Evolutionary conservation across 164 flowering plant genomes (phyloP), one percentile per base, ranked within the genome.

Genomic region (Warburgia ugandensis): DNA sequence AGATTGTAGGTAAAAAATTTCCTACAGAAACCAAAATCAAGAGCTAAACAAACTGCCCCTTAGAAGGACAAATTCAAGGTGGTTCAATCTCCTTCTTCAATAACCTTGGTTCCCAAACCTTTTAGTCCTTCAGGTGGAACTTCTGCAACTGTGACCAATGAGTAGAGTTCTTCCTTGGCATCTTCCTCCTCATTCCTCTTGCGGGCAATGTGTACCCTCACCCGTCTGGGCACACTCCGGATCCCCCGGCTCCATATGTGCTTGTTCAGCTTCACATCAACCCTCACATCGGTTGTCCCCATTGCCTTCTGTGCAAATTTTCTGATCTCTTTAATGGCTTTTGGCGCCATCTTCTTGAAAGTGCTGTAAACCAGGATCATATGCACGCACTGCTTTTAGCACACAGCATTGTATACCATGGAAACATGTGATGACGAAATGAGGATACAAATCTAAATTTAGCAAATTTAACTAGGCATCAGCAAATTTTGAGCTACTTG

Each of bases 121-220:
- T 51, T 76, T 3, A 73, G 33, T 11, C 77, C 80, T 44, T 73
- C 75, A 3, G 75, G 43, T 14, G 80, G 75, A 30, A 60, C 21
- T 44, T 73, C 80, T n/a, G 77, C 67, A n/a, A 73, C 80, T 16
- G 75, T 70, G 29, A 76, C 80, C 21, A 76, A 49, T 3, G 80
- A 76, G 56, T 67, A 76, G 26, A 76, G 69, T 63, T 76, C 80
- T 40, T 76, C 80, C 56, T 76, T 76, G 8, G 80, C 77, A 58
- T 76, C 77, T 61, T 76, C 80, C 20, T 76, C 75, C 20, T 76
- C 77, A 31, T 73, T 76, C 55, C 80, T 73, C 67, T 76, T 76
- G 21, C 75, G 63, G 3, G 73, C 77, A 57, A 76, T 61, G 23
- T 75, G 67, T 6, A 73, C 75, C 3, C 75, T 62, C 20, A 76